Evolutionary conservation across 768 basidiomycete genomes (phyloP).

Genomic region (Mrakia gelida): DNA sequence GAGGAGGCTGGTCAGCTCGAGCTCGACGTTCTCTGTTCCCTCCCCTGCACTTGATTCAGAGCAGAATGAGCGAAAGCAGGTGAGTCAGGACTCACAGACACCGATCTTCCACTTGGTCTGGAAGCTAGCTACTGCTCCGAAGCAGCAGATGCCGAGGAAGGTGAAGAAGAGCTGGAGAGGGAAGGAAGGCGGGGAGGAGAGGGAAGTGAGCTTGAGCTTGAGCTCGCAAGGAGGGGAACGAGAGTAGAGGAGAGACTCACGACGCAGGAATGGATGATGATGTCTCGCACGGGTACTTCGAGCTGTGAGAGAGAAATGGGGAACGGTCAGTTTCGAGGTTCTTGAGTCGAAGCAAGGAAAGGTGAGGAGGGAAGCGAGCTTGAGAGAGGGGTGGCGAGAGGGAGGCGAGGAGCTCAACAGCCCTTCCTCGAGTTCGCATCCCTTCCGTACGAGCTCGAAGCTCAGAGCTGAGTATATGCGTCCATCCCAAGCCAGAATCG

Average conservation of each 20-base stretch:
- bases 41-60: neutral
- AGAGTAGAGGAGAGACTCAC: neutral
- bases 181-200: neutral
- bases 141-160: constrained; percentile 87
- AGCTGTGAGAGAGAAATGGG: neutral
- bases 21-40: neutral
- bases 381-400: neutral
- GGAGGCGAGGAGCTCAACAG: neutral
- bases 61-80: no score
- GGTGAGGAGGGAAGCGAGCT: neutral
- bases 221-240: neutral
- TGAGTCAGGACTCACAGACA: constrained; percentile 64
- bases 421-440: neutral
- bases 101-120: constrained; percentile 79
- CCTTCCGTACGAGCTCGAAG: neutral
- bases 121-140: constrained; percentile 81
- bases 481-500: neutral
- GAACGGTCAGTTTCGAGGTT: neutral
- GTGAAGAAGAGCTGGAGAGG: constrained; percentile 81
- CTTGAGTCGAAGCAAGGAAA: neutral
- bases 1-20: constrained; percentile 12
- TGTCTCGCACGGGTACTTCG: neutral
- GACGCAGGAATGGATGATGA: constrained; percentile 13
- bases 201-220: neutral
- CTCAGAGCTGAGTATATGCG: neutral